Conservation (phyloP, 2,329 filamentous ascomycete species). For the Alternaria metachromatica region DNA sequence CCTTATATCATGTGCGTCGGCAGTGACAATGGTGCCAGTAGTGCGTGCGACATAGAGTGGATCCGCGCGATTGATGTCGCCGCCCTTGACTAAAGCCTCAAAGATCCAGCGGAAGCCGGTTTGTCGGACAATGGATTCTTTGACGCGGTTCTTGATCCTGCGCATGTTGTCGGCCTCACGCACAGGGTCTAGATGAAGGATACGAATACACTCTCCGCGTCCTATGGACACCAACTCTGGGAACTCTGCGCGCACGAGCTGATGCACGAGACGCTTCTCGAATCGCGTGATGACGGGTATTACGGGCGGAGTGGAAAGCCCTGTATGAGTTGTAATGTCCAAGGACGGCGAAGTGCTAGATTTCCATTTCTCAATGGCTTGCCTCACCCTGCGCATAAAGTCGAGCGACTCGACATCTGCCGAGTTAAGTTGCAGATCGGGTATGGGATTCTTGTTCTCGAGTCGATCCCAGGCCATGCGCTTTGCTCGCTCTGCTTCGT, state of each 20-base stretch:
- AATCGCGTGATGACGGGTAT: conserved; percentile 51
- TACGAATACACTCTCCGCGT: conserved; percentile 52
- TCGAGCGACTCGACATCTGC: conserved; percentile 60
- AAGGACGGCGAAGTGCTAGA: conserved; percentile 19
- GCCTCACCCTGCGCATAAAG: conserved; percentile 57
- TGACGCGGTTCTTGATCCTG: conserved; percentile 46
- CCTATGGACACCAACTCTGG: conserved; percentile 54
- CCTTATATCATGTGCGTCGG: conserved; percentile 45
- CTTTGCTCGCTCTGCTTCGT: conserved; percentile 61
- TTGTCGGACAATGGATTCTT: conserved; percentile 52
- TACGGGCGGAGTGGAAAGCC: conserved; percentile 21
- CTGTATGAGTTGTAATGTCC: conserved; percentile 41
- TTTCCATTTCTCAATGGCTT: conserved; percentile 57
- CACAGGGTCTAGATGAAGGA: conserved; percentile 51
- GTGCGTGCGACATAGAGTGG: conserved; percentile 44
- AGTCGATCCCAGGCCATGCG: conserved; percentile 53
- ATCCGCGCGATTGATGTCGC: conserved; percentile 48
- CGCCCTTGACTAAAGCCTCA: conserved; percentile 53
- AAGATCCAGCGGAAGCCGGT: conserved; percentile 60
- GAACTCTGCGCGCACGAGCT: conserved; percentile 69
- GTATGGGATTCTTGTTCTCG: conserved; percentile 43
- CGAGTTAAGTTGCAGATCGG: conserved; percentile 58
- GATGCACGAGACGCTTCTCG: conserved; percentile 70
- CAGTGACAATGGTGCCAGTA: conserved; percentile 44
- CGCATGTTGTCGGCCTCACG: conserved; percentile 52